Evolutionary conservation across 2,329 filamentous ascomycete species (phyloP), one percentile per base, ranked within the genome.

Genomic region (Xylariaceae sp.): DNA sequence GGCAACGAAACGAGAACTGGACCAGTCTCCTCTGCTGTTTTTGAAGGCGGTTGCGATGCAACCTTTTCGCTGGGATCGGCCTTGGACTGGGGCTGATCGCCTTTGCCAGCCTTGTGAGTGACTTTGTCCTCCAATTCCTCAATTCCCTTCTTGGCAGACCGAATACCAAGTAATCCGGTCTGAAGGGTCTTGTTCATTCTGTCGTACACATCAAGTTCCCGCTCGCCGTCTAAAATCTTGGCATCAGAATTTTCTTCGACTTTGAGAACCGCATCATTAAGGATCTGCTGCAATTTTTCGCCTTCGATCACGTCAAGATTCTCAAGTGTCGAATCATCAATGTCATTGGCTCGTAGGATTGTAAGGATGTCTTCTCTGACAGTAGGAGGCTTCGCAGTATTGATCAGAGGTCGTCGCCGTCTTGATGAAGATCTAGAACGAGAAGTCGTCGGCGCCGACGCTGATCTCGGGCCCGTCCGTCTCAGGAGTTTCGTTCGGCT

Each of bases 271-370:
- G 60, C 66, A 39, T 68, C 66, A 34, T 68, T 65, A 10, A 71
- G 65, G 52, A 71, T 66, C 51, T 68, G 56, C 57, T 72, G 62
- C 2, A 68, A 64, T 51, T 71, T 68, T 23, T 67, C 62, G 23
- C 68, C 66, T 41, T 71, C 64, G 47, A 69, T 62, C 58, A 73
- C 74, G 58, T 81, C 81, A 35, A 85, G 73, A 61, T 85, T 80
- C 52, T 85, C 82, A n/a, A 84, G 69, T 0, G 82, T 85, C 1
- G 81, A 83, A 65, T 85, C 83, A 15, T 85, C 82, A 30, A 84
- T 78, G 56, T 83, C 76, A 65, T 84, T 78, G 50, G 72, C 73
- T 13, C 76, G 76, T 62, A 82, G 76, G 51, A 86, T 79, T 54
- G 81, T 77, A 34, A 77, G 72, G 34, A 85, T 71, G 64, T 86